Evolutionary conservation across 1,284 basidiomycete genomes (phyloP).

Genomic region (Ceratobasidium sp.): DNA sequence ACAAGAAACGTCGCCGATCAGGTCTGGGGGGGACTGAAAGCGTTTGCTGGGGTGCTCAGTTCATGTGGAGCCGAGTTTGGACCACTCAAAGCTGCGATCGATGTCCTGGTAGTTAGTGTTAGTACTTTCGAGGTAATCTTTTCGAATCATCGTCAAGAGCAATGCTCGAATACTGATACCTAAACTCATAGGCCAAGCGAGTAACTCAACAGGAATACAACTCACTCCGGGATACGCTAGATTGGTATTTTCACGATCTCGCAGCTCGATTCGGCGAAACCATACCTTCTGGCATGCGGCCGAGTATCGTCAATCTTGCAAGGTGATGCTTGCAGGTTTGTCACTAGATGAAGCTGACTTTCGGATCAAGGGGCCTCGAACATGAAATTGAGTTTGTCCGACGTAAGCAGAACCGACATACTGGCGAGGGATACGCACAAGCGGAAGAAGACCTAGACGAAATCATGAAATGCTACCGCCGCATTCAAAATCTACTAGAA

Average conservation of each 20-base stretch:
- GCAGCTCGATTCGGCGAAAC: neutral
- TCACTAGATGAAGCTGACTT: neutral
- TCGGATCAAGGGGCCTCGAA: neutral
- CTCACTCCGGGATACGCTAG: neutral
- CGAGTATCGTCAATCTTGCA: conserved; percentile 4
- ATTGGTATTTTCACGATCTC: conserved; percentile 3
- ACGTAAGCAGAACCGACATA: neutral
- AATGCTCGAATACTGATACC: too few species aligned
- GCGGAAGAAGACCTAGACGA: neutral
- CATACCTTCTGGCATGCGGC: neutral
- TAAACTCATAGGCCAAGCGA: too few species aligned
- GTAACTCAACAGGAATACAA: conserved; percentile 11
- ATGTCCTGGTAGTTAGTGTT: too few species aligned
- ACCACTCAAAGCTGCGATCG: too few species aligned
- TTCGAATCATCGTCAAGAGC: too few species aligned
- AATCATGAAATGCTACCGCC: neutral
- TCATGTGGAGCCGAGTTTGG: too few species aligned
- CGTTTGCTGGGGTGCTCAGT: too few species aligned
- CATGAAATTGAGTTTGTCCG: conserved; percentile 2
- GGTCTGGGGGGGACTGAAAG: too few species aligned
- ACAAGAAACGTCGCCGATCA: too few species aligned
- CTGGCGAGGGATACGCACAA: neutral
- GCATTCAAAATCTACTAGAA: neutral
- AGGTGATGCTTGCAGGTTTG: neutral
- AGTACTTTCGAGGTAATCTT: too few species aligned